These are phyloP conservation scores for Tephrocybe rancida DNA, from an alignment of 768 basidiomycete species.

Conservation along the genomic window DNA sequence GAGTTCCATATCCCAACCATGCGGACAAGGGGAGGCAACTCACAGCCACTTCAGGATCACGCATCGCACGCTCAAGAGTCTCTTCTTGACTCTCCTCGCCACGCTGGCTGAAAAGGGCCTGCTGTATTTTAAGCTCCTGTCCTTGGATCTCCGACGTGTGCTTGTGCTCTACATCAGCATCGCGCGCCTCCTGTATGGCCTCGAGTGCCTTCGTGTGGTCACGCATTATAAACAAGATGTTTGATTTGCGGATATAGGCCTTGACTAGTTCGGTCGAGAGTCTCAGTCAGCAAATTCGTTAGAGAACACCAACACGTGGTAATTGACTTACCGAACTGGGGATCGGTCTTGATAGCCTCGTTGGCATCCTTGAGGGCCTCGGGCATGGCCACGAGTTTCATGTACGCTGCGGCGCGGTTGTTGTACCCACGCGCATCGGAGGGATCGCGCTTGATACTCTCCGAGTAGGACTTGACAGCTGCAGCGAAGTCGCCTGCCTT, in stretches of 20 bases:
- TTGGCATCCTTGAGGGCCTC: slow-evolving; percentile 97
- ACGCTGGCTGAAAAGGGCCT: slow-evolving; percentile 78
- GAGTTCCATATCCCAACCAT: slow-evolving; percentile 4
- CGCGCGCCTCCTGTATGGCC: slow-evolving; percentile 74
- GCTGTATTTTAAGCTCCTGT: slow-evolving; percentile 79
- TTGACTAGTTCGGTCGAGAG: slow-evolving; percentile 58
- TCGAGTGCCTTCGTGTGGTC: slow-evolving; percentile 89
- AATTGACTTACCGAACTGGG: slow-evolving; percentile 66
- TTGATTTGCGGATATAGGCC: slow-evolving; percentile 92
- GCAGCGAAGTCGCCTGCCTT: slow-evolving; percentile 91
- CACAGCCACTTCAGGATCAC: slow-evolving; percentile 94
- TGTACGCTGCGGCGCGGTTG: slow-evolving; percentile 97
- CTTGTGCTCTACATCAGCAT: slow-evolving; percentile 79
- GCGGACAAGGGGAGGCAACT: slow-evolving; percentile 29
- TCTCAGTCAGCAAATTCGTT: neutral
- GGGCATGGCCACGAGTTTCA: slow-evolving; percentile 89
- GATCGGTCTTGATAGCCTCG: slow-evolving; percentile 90
- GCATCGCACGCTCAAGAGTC: slow-evolving; percentile 91
- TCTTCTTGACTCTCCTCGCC: slow-evolving; percentile 90
- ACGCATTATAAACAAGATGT: slow-evolving; percentile 86
- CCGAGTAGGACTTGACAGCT: slow-evolving; percentile 91
- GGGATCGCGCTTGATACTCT: slow-evolving; percentile 96
- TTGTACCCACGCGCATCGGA: slow-evolving; percentile 91
- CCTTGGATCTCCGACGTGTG: slow-evolving; percentile 83
- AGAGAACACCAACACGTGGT: neutral